Base-by-base conservation (phyloP, 495 filamentous ascomycete genomes). In the Lichenothelia convexa region DNA sequence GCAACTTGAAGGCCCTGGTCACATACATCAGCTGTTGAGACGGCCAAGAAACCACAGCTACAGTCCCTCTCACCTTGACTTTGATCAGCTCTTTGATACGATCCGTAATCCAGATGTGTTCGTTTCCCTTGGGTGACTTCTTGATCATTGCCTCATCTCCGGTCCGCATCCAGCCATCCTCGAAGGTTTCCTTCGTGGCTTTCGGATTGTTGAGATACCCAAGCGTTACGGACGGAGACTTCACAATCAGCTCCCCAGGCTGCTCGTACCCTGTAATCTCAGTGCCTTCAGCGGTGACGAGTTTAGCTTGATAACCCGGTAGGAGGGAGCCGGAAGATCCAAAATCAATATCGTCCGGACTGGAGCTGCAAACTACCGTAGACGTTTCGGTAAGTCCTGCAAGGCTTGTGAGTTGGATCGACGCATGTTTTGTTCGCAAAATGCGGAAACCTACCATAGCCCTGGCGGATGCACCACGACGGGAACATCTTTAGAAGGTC, bases 1-100 rank as follows among this genome's bases (percentile, higher is more conserved):
- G 85, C 82, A 22, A 93, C 85, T 79, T 93, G 85, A 24, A 79
- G 61, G 35, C 79, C 85, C 80, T 87, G 35, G 15, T 12, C 11
- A 13, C 9, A 3, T 26, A 40, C 36, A 45, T 34, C 32, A 38
- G 24, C 12, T n/a, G 15, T 13, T 26, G 4, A 23, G 30, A 11
- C 35, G 24, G 1, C 23, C 34, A 34, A 35, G 20, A 34, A 33
- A 18, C 17, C 21, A 46, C 11, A 16, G 13, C 11, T 29, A 11
- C 2, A 29, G 24, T 9, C 9, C 1, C 15, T 29, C 66, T 27
- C 55, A 82, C 80, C 71, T 91, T 92, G 46, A 84, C 78, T 57
- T 93, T 93, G 60, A 93, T 91, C 36, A 93, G 60, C 56, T 93
- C 85, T 63, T 93, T 93, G 48, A 93, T 75, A 2, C 85, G 71